Conservation (phyloP, 345 rosid genomes). For the Rhizophora apiculata region DNA sequence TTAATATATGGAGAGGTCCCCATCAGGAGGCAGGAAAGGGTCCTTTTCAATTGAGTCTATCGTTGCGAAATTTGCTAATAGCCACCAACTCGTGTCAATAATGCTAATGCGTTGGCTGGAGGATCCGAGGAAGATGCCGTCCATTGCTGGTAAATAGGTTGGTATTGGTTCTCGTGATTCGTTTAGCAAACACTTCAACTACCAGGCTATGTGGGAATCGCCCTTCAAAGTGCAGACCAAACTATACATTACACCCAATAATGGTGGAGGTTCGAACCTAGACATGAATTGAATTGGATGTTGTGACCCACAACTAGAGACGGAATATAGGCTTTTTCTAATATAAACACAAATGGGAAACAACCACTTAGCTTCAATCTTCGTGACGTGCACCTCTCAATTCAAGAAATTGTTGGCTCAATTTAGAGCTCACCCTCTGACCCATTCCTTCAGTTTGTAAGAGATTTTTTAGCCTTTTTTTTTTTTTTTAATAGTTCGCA, state of each 20-base stretch:
- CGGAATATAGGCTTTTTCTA: neutral
- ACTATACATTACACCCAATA: too few relatives aligned
- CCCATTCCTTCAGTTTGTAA: neutral
- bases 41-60: conserved; percentile 18
- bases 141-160: conserved; percentile 21
- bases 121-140: neutral
- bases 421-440: neutral
- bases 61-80: neutral
- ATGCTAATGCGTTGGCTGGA: conserved; percentile 7
- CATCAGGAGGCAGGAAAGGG: neutral
- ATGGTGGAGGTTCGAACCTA: too few relatives aligned
- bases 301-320: neutral
- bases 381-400: too few relatives aligned
- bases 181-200: neutral
- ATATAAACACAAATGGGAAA: neutral
- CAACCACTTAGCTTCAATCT: neutral
- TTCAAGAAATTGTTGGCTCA: neutral
- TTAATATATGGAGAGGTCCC: neutral
- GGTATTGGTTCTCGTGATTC: conserved; percentile 3
- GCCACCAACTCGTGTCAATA: conserved; percentile 27
- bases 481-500: neutral
- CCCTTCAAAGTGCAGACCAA: too few relatives aligned
- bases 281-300: too few relatives aligned
- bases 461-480: neutral
- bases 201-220: conserved; percentile 24